These are phyloP conservation scores for Colletotrichum limetticola DNA, from an alignment of 2,329 filamentous ascomycete species.

Conservation along the genomic window DNA sequence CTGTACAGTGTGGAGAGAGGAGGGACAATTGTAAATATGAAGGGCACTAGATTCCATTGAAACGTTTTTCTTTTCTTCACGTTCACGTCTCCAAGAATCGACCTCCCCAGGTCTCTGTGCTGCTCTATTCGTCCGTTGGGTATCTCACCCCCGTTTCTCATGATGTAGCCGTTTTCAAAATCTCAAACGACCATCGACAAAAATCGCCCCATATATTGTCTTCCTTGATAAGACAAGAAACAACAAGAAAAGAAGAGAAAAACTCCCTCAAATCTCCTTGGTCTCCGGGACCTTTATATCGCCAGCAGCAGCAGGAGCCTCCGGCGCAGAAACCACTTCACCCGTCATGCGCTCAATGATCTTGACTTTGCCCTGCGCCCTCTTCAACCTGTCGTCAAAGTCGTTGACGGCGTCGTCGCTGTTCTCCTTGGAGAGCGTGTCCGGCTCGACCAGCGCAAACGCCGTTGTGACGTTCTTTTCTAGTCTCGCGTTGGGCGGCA, in stretches of 20 bases:
- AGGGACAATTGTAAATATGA: conserved; percentile 43
- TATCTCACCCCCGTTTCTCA: neutral
- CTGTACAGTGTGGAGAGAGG: conserved; percentile 38
- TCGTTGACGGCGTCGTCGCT: conserved; percentile 90
- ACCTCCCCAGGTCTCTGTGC: neutral
- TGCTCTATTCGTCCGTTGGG: neutral
- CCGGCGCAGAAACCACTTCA: conserved; percentile 40
- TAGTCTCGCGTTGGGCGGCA: conserved; percentile 71
- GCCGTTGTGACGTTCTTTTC: conserved; percentile 81
- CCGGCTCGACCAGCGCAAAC: conserved; percentile 81
- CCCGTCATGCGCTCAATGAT: conserved; percentile 79
- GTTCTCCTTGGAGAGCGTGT: conserved; percentile 82
- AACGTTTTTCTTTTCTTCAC: conserved; percentile 13
- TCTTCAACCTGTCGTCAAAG: conserved; percentile 88
- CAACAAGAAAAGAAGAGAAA: neutral
- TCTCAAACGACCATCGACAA: neutral
- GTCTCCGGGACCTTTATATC: neutral
- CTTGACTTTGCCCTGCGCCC: conserved; percentile 85
- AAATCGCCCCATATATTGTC: neutral
- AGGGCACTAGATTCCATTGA: conserved; percentile 42
- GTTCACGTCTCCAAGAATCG: neutral
- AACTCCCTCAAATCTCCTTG: neutral
- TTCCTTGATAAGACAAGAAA: neutral
- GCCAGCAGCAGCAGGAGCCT: neutral
- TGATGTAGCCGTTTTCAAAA: neutral